Base-by-base conservation (phyloP, 2,329 filamentous ascomycete genomes). In the Phoma sp. region DNA sequence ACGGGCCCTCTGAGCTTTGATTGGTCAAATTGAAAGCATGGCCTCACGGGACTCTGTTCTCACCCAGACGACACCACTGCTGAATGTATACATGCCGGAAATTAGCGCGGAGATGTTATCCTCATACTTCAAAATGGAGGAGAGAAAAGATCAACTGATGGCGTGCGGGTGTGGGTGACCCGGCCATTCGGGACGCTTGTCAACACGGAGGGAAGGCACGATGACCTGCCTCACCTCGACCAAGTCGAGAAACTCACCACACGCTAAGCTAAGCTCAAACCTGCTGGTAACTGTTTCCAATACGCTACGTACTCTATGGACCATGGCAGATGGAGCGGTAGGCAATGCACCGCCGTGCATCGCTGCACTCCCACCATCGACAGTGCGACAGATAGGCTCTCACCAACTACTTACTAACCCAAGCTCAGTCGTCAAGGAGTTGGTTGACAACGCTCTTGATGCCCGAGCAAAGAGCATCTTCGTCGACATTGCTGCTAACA, bases 361-460 rank as follows among this genome's bases (percentile, higher is more conserved):
- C 54, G 65, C 75, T 41, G 74, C 74, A 50, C 75, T 81, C 13
- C 74, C 78, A 27, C 68, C 73, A 37, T 65, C 71, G 4, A 77
- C 77, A 13, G 77, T 82, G 21, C 81, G 82, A 41, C 81, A 84
- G 10, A 78, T 93, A 6, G 83, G 85, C 32, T 85, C 88, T 7
- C 80, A 84, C 2, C 80, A 87, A 62, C 80, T 82, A 40, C 81
- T 92, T 44, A 79, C 82, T 5, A 84, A 84, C 7, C 82, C 89
- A 0, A 76, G 80, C 12, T 82, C 84, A 10, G 76, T 91, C 2
- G 83, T 92, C 63, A 93, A 93, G 69, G 90, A 93, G 73, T 84
- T 93, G 4, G 74, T 93, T 29, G 90, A 93, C 64, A 93, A 94
- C 72, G 82, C 89, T 38, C 81, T 93, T 19, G 90, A 94, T 72